Percentiles rank a stretch among this genome's conserved stretches.
Evolutionary conservation across 306 rosid genomes (phyloP).

Genomic region (Gastrolobium villosum): DNA sequence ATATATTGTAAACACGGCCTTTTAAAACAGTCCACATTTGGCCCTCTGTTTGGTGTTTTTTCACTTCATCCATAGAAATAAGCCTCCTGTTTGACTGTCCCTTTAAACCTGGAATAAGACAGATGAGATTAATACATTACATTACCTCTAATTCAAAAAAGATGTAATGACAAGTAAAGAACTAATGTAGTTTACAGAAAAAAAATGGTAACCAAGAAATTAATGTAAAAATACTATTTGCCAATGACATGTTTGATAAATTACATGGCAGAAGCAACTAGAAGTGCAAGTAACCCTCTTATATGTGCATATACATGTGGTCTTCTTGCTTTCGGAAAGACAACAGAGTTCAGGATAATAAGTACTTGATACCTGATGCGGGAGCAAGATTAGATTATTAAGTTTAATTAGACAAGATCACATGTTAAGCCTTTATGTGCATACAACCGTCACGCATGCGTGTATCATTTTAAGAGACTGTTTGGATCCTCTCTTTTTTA

Average conservation of each 20-base stretch:
- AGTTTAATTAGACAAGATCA: too few relatives aligned
- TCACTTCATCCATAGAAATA: conserved; percentile 86
- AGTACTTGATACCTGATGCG: not conserved
- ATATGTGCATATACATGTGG: conserved; percentile 3
- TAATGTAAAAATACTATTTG: not conserved
- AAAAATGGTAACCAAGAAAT: not conserved
- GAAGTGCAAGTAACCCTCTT: conserved; percentile 1
- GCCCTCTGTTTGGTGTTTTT: conserved; percentile 76
- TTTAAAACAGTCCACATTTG: conserved; percentile 97
- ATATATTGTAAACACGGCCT: conserved; percentile 89
- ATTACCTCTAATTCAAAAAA: conserved; percentile 18
- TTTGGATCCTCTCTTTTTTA: too few relatives aligned
- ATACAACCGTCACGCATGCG: too few relatives aligned
- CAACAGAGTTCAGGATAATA: conserved; percentile 12
- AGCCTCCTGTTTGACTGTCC: conserved; percentile 93
- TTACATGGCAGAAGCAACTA: not conserved
- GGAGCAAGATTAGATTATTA: too few relatives aligned
- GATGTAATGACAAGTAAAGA: conserved; percentile 9
- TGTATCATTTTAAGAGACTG: too few relatives aligned
- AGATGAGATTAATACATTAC: conserved; percentile 26
- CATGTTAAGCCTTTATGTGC: too few relatives aligned
- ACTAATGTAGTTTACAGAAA: conserved; percentile 31
- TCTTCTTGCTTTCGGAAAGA: conserved; percentile 27
- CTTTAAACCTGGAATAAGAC: conserved; percentile 68
- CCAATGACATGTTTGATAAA: conserved; percentile 11